Conservation (phyloP, 164 flowering plant species). For the Chimonanthus praecox region DNA sequence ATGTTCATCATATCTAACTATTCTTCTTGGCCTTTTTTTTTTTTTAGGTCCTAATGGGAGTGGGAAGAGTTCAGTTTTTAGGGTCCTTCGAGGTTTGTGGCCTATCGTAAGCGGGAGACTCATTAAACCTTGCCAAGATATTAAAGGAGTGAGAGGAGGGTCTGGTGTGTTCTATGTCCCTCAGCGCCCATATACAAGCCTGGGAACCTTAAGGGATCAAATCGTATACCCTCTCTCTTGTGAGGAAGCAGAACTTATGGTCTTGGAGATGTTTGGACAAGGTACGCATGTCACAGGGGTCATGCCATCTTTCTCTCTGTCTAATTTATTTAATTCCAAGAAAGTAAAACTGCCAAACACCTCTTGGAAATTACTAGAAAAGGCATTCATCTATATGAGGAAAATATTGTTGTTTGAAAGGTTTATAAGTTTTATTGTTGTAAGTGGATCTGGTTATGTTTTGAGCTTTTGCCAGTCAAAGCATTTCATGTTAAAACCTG, state of each 20-base stretch:
- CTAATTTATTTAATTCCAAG: too few relatives aligned
- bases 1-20: constrained; percentile 4
- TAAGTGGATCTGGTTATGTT: too few relatives aligned
- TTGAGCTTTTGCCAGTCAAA: too few relatives aligned
- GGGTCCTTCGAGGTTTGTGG: constrained; percentile 94
- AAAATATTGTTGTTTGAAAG: too few relatives aligned
- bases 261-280: constrained; percentile 24
- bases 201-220: constrained; percentile 95
- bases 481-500: too few relatives aligned
- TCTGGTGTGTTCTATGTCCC: constrained; percentile 80
- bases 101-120: constrained; percentile 79
- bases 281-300: constrained; percentile 31
- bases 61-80: constrained; percentile 96
- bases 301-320: neutral
- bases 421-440: too few relatives aligned
- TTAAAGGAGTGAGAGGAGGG: constrained; percentile 32
- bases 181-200: constrained; percentile 92
- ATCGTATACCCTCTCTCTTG: constrained; percentile 91
- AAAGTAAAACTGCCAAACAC: too few relatives aligned
- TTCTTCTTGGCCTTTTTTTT: constrained; percentile 12
- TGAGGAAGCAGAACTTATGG: constrained; percentile 66
- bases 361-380: too few relatives aligned
- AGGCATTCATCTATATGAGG: too few relatives aligned
- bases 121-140: constrained; percentile 43
- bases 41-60: constrained; percentile 90